Conservation (phyloP, 1,284 basidiomycete species). For the Pascua sp. region DNA sequence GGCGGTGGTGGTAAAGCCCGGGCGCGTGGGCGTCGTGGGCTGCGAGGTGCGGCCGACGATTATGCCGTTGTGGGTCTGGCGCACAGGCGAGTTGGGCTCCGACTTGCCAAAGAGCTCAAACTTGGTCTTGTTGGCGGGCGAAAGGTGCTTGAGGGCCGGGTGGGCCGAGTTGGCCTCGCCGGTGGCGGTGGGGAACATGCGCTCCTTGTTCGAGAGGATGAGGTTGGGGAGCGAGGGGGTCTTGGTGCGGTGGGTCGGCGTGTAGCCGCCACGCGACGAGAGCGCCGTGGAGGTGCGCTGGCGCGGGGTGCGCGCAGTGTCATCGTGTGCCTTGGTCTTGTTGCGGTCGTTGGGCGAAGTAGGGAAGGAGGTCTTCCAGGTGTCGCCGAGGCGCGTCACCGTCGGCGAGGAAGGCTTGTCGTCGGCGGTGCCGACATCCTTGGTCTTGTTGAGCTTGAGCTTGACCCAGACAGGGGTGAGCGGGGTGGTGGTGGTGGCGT, state of each 20-base stretch:
- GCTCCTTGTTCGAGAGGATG: not conserved
- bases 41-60: no score
- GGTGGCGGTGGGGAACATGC: not conserved
- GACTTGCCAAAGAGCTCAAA: not conserved
- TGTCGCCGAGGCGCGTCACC: constrained; percentile 7
- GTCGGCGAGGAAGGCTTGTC: not conserved
- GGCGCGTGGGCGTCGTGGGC: no score
- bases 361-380: constrained; percentile 11
- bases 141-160: not conserved
- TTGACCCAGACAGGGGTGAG: not conserved
- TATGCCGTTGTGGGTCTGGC: no score
- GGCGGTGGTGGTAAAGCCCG: no score
- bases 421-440: not conserved
- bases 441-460: not conserved
- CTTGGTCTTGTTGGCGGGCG: not conserved
- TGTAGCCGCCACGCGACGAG: not conserved
- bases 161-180: not conserved
- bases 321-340: not conserved
- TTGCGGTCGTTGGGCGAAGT: not conserved
- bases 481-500: not conserved
- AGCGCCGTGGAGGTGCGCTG: constrained; percentile 1
- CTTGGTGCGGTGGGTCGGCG: constrained; percentile 3
- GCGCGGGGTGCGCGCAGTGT: not conserved
- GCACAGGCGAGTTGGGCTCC: not conserved
- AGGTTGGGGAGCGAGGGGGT: constrained; percentile 19